These are phyloP conservation scores for Leptographium wingfieldii DNA, from an alignment of 2,329 filamentous ascomycete species.

Conservation along the genomic window DNA sequence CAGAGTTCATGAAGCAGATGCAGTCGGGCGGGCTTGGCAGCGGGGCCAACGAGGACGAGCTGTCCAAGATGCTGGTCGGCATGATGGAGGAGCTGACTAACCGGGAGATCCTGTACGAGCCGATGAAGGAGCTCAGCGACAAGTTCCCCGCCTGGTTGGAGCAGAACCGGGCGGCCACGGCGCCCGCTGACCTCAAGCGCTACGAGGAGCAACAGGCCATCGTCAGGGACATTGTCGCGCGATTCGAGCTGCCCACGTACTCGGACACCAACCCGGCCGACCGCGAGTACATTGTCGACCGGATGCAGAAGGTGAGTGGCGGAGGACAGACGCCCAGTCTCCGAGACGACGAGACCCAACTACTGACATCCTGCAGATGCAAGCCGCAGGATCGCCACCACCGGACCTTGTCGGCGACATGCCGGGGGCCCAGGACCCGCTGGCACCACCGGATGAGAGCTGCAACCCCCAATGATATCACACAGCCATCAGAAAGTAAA, in stretches of 20 bases:
- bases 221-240: conserved; percentile 74
- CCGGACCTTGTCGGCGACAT: conserved; percentile 85
- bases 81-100: conserved; percentile 99
- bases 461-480: conserved; percentile 43
- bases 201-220: conserved; percentile 71
- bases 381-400: conserved; percentile 83
- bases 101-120: conserved; percentile 96
- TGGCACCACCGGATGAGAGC: conserved; percentile 47
- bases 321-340: too few species aligned
- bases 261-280: conserved; percentile 70
- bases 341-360: background rate
- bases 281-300: conserved; percentile 86
- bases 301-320: conserved; percentile 77
- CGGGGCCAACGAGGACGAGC: conserved; percentile 61
- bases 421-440: conserved; percentile 64
- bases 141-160: conserved; percentile 87
- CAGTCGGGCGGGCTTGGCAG: conserved; percentile 46
- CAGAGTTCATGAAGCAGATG: conserved; percentile 87
- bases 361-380: conserved; percentile 56
- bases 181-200: conserved; percentile 60
- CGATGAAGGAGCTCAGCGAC: conserved; percentile 90
- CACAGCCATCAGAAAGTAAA: background rate
- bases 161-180: conserved; percentile 55
- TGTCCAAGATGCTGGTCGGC: conserved; percentile 86
- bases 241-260: conserved; percentile 76